Base-by-base conservation (phyloP, 768 basidiomycete species). In the Fomitopsis pulvina region DNA sequence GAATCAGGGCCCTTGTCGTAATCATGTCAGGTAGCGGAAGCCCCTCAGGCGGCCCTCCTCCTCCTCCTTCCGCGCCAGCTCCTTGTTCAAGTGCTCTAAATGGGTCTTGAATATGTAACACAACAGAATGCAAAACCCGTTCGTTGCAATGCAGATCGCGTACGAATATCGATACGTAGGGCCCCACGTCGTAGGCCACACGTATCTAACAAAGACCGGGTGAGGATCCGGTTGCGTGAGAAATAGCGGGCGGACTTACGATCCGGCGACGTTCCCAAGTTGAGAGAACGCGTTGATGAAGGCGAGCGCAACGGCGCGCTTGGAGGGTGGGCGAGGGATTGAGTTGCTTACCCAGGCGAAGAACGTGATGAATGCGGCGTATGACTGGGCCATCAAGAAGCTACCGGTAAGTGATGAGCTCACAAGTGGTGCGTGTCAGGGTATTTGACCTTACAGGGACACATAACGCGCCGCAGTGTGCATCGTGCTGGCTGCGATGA, bases 281-380 rank as follows among this genome's bases (percentile, higher is more conserved):
- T 89, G 83, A 8, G 85, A 84, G 60, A 90, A 80, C 37, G 83
- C 79, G 64, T 93, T 92, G 59, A 92, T 79, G 52, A 88, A 67
- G 1, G 90, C 92, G 42, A 95, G 72, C 11, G 85, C 85, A n/a
- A 92, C 85, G 2, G 92, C 87, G 4, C 92, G 82, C 66, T 93
- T 94, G n/a, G 84, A 80, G 4, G 89, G 76, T 22, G 92, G 83
- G n/a, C 80, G 79, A 24, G 89, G 80, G 67, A 95, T 72, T 14
- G 74, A 73, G 53, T 74, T 78, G 45, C 72, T 73, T 46, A 77
- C 68, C 79, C 75, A 77, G 4, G 75, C 67, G 62, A 69, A 68
- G 58, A 86, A 82, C 48, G 76, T 74, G 54, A 90, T 78, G 65
- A 85, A 87, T 4, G 78, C 87, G 0, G 83, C 72, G 57, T 86